These are phyloP conservation scores for Pseudogymnoascus sp. DNA, from an alignment of 2,329 filamentous ascomycete genomes.

Conservation along the genomic window DNA sequence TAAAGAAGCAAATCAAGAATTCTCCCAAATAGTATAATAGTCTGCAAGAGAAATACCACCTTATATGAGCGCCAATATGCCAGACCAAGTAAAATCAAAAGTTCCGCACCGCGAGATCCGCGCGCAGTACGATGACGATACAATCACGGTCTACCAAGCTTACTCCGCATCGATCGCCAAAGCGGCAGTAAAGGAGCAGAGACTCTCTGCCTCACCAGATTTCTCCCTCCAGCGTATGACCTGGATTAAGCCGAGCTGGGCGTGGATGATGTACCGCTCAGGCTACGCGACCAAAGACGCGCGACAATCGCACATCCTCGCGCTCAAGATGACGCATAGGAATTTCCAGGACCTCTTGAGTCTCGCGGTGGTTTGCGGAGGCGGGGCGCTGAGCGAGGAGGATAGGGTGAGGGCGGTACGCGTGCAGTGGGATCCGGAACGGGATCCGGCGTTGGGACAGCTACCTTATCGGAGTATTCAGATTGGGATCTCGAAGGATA, in stretches of 20 bases:
- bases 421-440: slow-evolving; percentile 60
- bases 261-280: slow-evolving; percentile 57
- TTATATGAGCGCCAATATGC: neutral
- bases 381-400: slow-evolving; percentile 19
- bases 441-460: slow-evolving; percentile 38
- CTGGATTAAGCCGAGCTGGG: slow-evolving; percentile 58
- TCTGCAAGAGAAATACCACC: neutral
- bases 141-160: slow-evolving; percentile 56
- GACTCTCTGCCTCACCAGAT: slow-evolving; percentile 43
- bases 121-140: slow-evolving; percentile 40
- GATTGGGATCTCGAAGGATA: slow-evolving; percentile 46
- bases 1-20: neutral
- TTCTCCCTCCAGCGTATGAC: slow-evolving; percentile 53
- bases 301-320: slow-evolving; percentile 48
- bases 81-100: neutral
- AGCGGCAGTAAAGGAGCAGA: slow-evolving; percentile 44
- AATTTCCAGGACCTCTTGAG: slow-evolving; percentile 43
- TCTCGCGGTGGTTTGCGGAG: slow-evolving; percentile 29
- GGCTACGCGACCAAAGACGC: slow-evolving; percentile 53
- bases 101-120: slow-evolving; percentile 44
- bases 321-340: slow-evolving; percentile 45
- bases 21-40: no score
- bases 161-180: slow-evolving; percentile 47
- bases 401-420: slow-evolving; percentile 34
- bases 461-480: slow-evolving; percentile 51